Conservation (phyloP, 2,329 filamentous ascomycete species). For the Ascochyta viciae-villosae region DNA sequence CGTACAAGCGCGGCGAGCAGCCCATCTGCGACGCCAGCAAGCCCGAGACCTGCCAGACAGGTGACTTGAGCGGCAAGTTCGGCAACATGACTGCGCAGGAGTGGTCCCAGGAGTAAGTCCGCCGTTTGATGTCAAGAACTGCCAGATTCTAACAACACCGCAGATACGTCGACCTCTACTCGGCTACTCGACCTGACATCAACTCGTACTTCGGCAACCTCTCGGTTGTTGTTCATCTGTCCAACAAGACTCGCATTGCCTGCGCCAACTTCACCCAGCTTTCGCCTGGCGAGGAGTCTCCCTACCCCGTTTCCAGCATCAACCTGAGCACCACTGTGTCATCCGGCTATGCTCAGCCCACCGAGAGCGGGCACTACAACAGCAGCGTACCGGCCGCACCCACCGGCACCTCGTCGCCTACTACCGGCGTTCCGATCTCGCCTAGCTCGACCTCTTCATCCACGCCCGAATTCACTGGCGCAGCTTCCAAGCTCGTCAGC, state of each 20-base stretch:
- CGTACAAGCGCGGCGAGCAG: conserved; percentile 51
- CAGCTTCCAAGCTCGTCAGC: conserved; percentile 28
- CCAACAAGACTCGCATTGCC: conserved; percentile 61
- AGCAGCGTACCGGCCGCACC: conserved; percentile 7
- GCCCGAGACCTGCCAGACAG: conserved; percentile 52
- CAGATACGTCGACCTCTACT: conserved; percentile 59
- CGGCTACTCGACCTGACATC: conserved; percentile 52
- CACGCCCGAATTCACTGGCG: conserved; percentile 27
- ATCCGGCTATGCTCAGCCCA: conserved; percentile 20
- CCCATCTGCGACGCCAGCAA: conserved; percentile 47
- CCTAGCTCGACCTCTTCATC: conserved; percentile 22
- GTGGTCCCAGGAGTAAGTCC: conserved; percentile 51
- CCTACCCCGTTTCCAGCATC: conserved; percentile 17
- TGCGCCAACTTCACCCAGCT: conserved; percentile 62
- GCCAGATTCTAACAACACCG: conserved; percentile 4
- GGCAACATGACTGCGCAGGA: conserved; percentile 46
- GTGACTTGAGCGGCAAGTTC: conserved; percentile 56
- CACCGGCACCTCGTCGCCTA: conserved; percentile 12
- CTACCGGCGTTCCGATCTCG: conserved; percentile 21
- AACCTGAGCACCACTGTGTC: conserved; percentile 19
- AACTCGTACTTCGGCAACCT: conserved; percentile 62
- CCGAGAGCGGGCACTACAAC: conserved; percentile 25
- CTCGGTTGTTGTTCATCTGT: conserved; percentile 62
- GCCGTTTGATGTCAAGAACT: conserved; percentile 43
- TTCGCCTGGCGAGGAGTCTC: conserved; percentile 64